phyloP scores from a whole-genome alignment of 2,329 filamentous ascomycete species.

The Decorospora gaudefroyi region DNA sequence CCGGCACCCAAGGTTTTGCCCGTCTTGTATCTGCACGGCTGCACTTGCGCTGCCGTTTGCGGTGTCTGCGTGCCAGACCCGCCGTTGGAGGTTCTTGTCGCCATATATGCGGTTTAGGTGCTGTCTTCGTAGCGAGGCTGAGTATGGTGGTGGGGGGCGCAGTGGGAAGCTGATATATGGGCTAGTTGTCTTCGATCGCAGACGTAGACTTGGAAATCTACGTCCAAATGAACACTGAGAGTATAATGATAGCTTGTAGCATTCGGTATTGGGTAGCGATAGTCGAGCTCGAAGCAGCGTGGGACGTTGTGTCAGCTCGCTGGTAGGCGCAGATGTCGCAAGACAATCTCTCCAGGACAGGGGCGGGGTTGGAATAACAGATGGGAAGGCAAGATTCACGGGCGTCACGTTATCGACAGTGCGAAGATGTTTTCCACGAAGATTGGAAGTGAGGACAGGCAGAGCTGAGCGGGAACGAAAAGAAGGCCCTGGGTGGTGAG shows the following conservation, averaged over 20 bases:
- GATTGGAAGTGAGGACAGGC: not conserved
- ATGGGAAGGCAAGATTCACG: no score
- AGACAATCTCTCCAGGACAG: constrained; percentile 8
- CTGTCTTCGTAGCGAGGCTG: constrained; percentile 1
- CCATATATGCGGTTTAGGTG: constrained; percentile 2
- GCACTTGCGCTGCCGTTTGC: constrained; percentile 63
- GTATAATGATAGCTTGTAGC: constrained; percentile 1
- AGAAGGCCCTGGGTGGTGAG: constrained; percentile 1
- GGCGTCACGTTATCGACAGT: no score
- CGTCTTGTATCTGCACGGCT: constrained; percentile 97
- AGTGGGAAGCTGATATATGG: constrained; percentile 16
- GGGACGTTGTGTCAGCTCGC: constrained; percentile 3
- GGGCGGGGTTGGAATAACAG: no score
- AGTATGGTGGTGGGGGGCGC: constrained; percentile 1
- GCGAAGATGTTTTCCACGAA: not conserved
- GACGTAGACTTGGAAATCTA: not conserved
- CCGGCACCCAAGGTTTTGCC: constrained; percentile 96
- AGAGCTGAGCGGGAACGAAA: not conserved
- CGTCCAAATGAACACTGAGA: not conserved
- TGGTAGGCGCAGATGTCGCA: constrained; percentile 3
- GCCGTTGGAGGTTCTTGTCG: constrained; percentile 38
- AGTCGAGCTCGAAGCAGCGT: constrained; percentile 2
- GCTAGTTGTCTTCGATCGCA: constrained; percentile 7
- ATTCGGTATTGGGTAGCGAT: not conserved
- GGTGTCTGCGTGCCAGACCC: constrained; percentile 39